Evolutionary conservation across 768 basidiomycete genomes (phyloP).

Genomic region (Exidia glandulosa): DNA sequence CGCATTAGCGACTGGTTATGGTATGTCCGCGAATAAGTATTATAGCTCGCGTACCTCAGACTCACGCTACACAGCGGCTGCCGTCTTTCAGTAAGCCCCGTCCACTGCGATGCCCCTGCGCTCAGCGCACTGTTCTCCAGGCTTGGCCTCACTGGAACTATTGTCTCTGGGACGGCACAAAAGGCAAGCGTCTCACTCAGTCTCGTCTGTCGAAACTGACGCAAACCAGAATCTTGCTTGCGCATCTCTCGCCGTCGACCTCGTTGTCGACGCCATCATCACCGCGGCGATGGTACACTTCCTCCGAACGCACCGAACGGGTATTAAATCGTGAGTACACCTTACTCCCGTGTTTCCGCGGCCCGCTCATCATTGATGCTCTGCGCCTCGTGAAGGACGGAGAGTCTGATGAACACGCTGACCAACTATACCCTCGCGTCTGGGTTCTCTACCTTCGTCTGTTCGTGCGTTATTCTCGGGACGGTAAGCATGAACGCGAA

Average conservation of each 20-base stretch:
- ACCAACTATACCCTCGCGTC: neutral
- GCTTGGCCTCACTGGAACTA: neutral
- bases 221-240: neutral
- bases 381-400: neutral
- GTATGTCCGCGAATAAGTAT: too few species aligned
- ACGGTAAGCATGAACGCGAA: constrained; percentile 1
- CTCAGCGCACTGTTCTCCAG: too few species aligned
- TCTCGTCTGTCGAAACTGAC: neutral
- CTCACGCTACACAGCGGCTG: too few species aligned
- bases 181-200: neutral
- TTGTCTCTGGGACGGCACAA: neutral
- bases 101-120: too few species aligned
- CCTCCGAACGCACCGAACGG: neutral
- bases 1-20: too few species aligned
- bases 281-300: neutral
- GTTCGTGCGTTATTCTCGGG: constrained; percentile 5
- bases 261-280: neutral
- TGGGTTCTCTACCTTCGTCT: neutral
- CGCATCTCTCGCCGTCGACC: neutral
- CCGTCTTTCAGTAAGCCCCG: too few species aligned
- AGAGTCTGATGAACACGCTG: neutral
- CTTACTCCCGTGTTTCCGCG: neutral
- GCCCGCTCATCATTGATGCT: neutral
- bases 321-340: neutral
- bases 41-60: too few species aligned